Evolutionary conservation across 768 basidiomycete genomes (phyloP).

Genomic region (Boletales sp.): DNA sequence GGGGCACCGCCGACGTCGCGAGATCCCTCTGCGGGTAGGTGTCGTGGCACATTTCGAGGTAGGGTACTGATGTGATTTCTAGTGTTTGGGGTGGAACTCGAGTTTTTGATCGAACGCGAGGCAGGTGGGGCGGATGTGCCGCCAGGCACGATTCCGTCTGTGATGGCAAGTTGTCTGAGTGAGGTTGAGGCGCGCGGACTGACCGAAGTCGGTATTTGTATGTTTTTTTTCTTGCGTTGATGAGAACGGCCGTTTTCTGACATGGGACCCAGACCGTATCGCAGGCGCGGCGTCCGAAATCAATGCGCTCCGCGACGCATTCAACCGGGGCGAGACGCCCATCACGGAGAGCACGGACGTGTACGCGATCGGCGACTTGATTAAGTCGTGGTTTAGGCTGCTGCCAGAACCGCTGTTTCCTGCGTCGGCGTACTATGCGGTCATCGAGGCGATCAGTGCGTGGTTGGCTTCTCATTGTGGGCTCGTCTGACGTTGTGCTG

Average conservation of each 20-base stretch:
- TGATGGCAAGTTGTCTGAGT: constrained; percentile 60
- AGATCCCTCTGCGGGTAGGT: constrained; percentile 75
- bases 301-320: constrained; percentile 64
- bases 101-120: constrained; percentile 67
- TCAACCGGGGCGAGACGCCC: constrained; percentile 71
- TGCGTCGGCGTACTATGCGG: constrained; percentile 57
- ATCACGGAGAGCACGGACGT: constrained; percentile 64
- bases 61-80: constrained; percentile 6
- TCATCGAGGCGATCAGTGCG: constrained; percentile 73
- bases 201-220: constrained; percentile 81
- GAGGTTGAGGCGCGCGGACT: constrained; percentile 77
- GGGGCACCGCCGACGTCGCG: constrained; percentile 45
- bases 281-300: constrained; percentile 74
- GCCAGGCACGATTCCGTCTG: constrained; percentile 59
- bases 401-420: constrained; percentile 82
- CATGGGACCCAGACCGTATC: constrained; percentile 60
- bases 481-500: background rate
- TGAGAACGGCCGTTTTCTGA: background rate
- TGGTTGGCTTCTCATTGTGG: background rate
- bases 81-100: constrained; percentile 79
- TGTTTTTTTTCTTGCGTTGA: constrained; percentile 23
- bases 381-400: constrained; percentile 84
- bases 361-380: constrained; percentile 76
- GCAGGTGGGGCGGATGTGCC: constrained; percentile 44
- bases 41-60: background rate